Percentiles rank a stretch among this genome's conserved stretches.
Evolutionary conservation across 1,284 basidiomycete genomes (phyloP).

Genomic region (Puccinia polysora): DNA sequence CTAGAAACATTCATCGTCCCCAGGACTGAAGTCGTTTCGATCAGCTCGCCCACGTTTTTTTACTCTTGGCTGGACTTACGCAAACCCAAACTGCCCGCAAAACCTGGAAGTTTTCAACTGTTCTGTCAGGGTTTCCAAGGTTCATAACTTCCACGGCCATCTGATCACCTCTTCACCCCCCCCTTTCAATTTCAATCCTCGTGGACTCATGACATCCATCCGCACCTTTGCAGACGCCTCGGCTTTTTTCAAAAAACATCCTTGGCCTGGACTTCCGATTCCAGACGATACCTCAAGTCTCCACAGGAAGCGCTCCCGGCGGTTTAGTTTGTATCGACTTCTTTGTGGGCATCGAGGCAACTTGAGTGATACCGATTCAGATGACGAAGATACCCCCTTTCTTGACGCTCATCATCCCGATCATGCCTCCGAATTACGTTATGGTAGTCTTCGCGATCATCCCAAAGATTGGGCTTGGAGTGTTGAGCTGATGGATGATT

Average conservation of each 20-base stretch:
- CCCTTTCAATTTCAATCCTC: neutral
- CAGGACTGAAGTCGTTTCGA: constrained; percentile 72
- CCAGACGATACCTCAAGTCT: constrained; percentile 69
- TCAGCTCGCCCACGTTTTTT: constrained; percentile 79
- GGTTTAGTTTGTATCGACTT: constrained; percentile 52
- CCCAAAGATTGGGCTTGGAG: constrained; percentile 63
- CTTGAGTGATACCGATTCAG: constrained; percentile 64
- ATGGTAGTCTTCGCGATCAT: constrained; percentile 47
- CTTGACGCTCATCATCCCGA: constrained; percentile 40
- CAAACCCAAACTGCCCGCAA: constrained; percentile 68
- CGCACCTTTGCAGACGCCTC: constrained; percentile 64
- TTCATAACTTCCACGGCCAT: constrained; percentile 47
- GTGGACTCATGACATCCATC: neutral
- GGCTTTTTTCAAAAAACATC: constrained; percentile 75
- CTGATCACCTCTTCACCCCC: neutral
- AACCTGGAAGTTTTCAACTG: constrained; percentile 83
- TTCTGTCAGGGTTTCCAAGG: constrained; percentile 80
- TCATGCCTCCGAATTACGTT: constrained; percentile 47
- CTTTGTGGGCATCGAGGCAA: constrained; percentile 73
- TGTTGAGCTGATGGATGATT: constrained; percentile 67
- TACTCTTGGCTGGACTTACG: constrained; percentile 82
- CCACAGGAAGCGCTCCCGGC: neutral
- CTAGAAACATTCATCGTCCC: constrained; percentile 76
- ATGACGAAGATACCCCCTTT: constrained; percentile 52
- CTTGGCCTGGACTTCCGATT: constrained; percentile 78